Conservation (phyloP, 2,329 filamentous ascomycete species). For the Fusarium chuoi region DNA sequence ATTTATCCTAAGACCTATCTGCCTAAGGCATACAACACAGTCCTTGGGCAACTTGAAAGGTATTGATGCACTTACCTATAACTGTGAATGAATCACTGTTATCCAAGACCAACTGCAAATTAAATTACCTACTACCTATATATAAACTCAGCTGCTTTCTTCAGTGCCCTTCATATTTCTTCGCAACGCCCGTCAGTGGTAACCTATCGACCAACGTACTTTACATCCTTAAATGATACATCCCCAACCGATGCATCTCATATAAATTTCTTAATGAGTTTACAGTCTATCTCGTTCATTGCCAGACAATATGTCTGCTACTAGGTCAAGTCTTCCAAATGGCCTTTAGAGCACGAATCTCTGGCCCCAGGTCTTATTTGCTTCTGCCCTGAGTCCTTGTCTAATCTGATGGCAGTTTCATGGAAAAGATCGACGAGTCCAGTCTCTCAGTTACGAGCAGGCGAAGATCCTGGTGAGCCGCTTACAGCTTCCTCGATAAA, state of each 20-base stretch:
- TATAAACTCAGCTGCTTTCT: background rate
- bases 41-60: background rate
- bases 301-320: background rate
- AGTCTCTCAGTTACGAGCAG: background rate
- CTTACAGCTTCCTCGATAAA: background rate
- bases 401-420: background rate
- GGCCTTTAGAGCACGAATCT: background rate
- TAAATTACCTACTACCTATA: no score
- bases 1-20: background rate
- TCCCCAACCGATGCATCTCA: background rate
- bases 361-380: background rate
- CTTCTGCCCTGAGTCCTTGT: background rate
- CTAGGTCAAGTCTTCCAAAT: background rate
- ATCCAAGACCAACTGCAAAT: background rate
- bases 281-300: no score
- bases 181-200: background rate
- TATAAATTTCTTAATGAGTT: background rate
- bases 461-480: background rate
- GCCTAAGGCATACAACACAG: background rate
- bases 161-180: background rate
- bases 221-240: background rate
- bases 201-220: background rate
- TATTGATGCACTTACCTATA: background rate
- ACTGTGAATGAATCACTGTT: background rate
- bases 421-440: background rate